Base-by-base conservation (phyloP, 2,329 filamentous ascomycete species). In the Sodiomyces alkalinus region DNA sequence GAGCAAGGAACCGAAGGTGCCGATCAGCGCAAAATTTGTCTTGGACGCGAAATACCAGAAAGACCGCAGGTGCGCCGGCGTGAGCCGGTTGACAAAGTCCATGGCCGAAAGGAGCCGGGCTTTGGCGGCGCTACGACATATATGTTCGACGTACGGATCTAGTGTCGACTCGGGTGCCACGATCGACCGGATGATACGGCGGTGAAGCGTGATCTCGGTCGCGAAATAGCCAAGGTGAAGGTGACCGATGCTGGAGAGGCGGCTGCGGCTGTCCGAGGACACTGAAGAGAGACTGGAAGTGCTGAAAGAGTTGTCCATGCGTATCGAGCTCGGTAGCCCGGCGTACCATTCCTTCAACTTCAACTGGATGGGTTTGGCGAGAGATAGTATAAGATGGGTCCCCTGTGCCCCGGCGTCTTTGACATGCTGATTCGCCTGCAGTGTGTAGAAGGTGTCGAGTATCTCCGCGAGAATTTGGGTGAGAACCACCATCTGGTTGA, bases 11-110 rank as follows among this genome's bases (percentile, higher is more conserved):
- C 86, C 87, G 48, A 96, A 96, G 0, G 86, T 93, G 31, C 85
- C 86, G 43, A 96, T 93, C 8, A 96, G 64, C 0, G 87, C 86
- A 53, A 96, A 94, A 53, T 93, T 93, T 20, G 80, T 80, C 44
- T 83, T 81, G 22, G 78, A 82, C 2, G 80, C 75, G 46, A 86
- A 87, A 47, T 80, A 86, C 87, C 87, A 96, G 55, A 94, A 94
- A 0, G 82, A 71, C n/a, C 78, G 74, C 17, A 94, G 65, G 43
- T 96, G 86, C 19, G 76, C 72, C 1, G 83, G 82, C 24, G 80
- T 83, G 18, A 96, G 68, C 1, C 87, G 77, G 53, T 94, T 94
- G 42, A 93, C 85, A 52, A 94, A 93, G 49, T 96, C 87, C 80
- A 96, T 92, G 38, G 86, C 85, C 14, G 81, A 92, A 46, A 94